Percentiles rank a stretch among this genome's conserved stretches.
Conservation (phyloP, 2,329 filamentous ascomycete genomes). For the Alternaria viburni region DNA sequence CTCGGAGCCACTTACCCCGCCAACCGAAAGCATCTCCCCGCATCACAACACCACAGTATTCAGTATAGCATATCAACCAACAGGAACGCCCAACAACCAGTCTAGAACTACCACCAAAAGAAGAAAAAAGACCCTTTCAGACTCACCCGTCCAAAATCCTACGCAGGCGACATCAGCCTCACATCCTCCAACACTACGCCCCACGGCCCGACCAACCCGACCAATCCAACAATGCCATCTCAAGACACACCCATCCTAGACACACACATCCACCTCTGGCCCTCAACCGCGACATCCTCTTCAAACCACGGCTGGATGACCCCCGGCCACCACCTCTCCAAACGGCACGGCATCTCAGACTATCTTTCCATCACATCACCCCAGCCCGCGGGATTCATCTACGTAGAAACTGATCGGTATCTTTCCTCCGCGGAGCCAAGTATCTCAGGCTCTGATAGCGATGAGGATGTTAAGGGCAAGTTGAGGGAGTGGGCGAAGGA, state of each 20-base stretch:
- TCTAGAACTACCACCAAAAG: neutral
- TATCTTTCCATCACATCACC: constrained; percentile 53
- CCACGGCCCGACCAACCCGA: neutral
- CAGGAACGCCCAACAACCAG: neutral
- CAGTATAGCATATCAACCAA: neutral
- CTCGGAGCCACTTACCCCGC: constrained; percentile 10
- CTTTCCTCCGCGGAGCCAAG: constrained; percentile 21
- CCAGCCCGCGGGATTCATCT: constrained; percentile 68
- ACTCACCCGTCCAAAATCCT: neutral
- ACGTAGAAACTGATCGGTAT: constrained; percentile 80
- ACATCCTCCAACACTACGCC: neutral
- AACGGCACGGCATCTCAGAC: constrained; percentile 69
- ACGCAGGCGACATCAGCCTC: neutral
- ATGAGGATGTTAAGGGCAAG: constrained; percentile 9
- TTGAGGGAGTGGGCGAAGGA: constrained; percentile 65
- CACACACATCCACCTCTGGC: constrained; percentile 90
- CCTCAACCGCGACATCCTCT: constrained; percentile 65
- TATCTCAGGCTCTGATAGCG: neutral
- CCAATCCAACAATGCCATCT: constrained; percentile 26
- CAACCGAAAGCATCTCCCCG: constrained; percentile 1
- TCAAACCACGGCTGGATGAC: constrained; percentile 73
- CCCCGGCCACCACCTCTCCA: constrained; percentile 61
- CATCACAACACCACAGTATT: neutral
- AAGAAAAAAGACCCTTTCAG: neutral
- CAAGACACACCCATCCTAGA: constrained; percentile 68